These are phyloP conservation scores for Verticillium zaregamsianum DNA, from an alignment of 2,329 filamentous ascomycete genomes.

Conservation along the genomic window DNA sequence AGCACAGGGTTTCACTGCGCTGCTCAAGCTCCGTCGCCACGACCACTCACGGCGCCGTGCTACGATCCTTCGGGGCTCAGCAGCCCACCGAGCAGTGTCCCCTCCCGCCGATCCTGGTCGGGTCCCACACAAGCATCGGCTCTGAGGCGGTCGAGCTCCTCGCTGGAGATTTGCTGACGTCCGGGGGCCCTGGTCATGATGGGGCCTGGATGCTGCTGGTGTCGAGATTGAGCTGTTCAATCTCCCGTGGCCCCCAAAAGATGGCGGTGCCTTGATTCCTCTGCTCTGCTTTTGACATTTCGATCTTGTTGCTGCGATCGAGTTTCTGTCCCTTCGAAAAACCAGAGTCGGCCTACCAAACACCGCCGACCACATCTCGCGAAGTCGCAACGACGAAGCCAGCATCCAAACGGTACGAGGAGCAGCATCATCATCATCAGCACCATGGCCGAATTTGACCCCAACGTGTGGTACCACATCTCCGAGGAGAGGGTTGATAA, in stretches of 20 bases:
- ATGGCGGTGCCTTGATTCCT: neutral
- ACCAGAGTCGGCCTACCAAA: neutral
- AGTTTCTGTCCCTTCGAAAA: neutral
- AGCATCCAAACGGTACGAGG: too few relatives aligned
- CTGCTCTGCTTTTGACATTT: neutral
- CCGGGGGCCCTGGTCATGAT: neutral
- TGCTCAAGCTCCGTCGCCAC: neutral
- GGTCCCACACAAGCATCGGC: neutral
- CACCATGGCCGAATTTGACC: constrained; percentile 21
- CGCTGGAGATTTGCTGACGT: neutral
- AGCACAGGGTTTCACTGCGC: neutral
- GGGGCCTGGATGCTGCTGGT: neutral
- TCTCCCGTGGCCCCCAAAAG: neutral
- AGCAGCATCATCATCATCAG: too few relatives aligned
- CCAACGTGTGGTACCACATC: constrained; percentile 31
- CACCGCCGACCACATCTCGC: too few relatives aligned
- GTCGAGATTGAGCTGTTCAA: neutral
- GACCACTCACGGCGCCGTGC: neutral
- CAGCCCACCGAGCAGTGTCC: neutral
- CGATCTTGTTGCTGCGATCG: neutral
- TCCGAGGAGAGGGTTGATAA: constrained; percentile 28
- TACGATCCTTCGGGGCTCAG: neutral
- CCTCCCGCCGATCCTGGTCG: neutral
- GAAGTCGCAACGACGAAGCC: neutral
- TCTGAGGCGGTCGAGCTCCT: neutral